Base-by-base conservation (phyloP, 2,329 filamentous ascomycete genomes). In the Colletotrichum sidae region DNA sequence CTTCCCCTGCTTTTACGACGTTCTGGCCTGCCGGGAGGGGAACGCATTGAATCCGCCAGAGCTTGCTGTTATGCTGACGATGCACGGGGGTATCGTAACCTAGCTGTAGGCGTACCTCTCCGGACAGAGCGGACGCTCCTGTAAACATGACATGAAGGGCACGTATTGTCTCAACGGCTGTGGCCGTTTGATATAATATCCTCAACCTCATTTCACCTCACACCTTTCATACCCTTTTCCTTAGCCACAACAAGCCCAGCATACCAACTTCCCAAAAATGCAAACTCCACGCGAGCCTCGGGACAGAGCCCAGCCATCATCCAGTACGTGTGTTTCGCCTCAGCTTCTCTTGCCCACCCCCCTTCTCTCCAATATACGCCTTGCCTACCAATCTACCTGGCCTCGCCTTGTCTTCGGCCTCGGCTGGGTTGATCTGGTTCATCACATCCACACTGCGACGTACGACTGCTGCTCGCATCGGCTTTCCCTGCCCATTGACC, bases 321-420 rank as follows among this genome's bases (percentile, higher is more conserved):
- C 62, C 60, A 56, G 62, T 65, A 65, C 62, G 62, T 65, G 25
- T 51, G 62, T 62, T 65, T 53, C 62, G 52, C 12, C 58, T 51
- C 41, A 41, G 17, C 44, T 55, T 55, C 42, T 62, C 49, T 44
- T 47, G 59, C 46, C 37, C 58, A 55, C 59, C 49, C 62, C 46
- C 62, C 57, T 56, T 47, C 45, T 15, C 57, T 33, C 47, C 47
- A 39, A 12, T 42, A 15, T 34, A 35, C 52, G 39, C 52, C 37
- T 47, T 49, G 10, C 53, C 55, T 25, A 37, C 17, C 61, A 41
- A 42, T 37, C 13, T 15, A 25, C 50, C 33, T 50, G 17, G 55
- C 55, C 45, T 58, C 46, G 55, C 38, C 55, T 50, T 59, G 15
- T 49, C 44, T 56, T 15, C 52, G 25, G 25, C 15, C 37, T 38